Percentiles rank a stretch among this genome's conserved stretches.
phyloP scores from a whole-genome alignment of 257 asterid genomes.

The Asclepias syriaca region DNA sequence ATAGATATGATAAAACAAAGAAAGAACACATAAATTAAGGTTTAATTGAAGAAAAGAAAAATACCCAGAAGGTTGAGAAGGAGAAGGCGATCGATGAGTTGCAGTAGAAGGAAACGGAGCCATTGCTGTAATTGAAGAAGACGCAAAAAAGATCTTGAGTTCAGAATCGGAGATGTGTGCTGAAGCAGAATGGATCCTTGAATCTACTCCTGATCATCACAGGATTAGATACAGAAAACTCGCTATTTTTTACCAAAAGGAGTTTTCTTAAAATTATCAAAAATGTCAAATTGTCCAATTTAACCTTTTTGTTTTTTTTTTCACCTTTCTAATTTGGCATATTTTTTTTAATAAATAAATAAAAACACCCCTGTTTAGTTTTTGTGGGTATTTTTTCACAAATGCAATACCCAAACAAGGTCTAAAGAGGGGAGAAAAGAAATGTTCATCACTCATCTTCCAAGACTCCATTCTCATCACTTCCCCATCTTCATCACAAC shows the following conservation, averaged over 20 bases:
- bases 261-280: neutral
- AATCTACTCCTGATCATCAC: neutral
- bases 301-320: no score
- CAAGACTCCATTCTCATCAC: constrained; percentile 22
- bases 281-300: no score
- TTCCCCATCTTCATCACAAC: constrained; percentile 17
- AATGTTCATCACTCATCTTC: constrained; percentile 30
- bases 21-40: neutral
- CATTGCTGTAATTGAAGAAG: constrained; percentile 28
- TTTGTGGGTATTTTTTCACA: neutral
- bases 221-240: neutral
- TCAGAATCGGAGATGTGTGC: neutral
- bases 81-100: constrained; percentile 76
- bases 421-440: neutral
- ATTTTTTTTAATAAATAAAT: no score
- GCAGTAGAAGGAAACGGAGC: constrained; percentile 67
- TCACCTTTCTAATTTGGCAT: no score
- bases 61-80: constrained; percentile 99
- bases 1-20: neutral
- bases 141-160: neutral
- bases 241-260: no score
- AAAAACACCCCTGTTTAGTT: neutral
- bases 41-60: neutral
- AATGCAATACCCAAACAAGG: neutral
- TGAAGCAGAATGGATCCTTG: constrained; percentile 1